Conservation (phyloP, 371 early-diverging fungal genomes). For the Mortierella sp. region DNA sequence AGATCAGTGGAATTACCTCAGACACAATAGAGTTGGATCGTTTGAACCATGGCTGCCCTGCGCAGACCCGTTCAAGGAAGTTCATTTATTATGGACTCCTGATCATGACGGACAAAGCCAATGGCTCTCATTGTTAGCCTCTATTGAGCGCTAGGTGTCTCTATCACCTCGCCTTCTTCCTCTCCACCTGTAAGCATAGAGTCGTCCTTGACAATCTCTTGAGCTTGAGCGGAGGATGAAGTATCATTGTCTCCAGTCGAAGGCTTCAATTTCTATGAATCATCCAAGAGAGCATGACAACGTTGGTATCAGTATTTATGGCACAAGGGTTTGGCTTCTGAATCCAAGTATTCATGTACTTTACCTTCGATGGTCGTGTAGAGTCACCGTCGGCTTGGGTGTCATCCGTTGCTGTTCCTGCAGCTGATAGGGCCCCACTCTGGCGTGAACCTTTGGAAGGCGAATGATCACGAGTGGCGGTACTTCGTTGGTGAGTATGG, state of each 20-base stretch:
- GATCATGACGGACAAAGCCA: too few relatives aligned
- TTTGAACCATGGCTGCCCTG: too few relatives aligned
- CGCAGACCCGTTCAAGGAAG: too few relatives aligned
- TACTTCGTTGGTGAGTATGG: conserved; percentile 12
- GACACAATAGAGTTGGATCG: too few relatives aligned
- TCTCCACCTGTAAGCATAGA: conserved; percentile 1
- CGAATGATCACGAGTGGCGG: conserved; percentile 10
- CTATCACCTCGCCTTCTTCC: conserved; percentile 45
- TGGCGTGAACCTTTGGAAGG: conserved; percentile 29
- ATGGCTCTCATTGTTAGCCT: too few relatives aligned
- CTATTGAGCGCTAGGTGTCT: conserved; percentile 13
- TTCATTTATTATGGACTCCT: too few relatives aligned
- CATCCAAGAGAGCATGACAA: background rate
- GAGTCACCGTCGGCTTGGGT: conserved; percentile 23
- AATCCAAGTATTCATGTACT: background rate
- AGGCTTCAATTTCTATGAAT: conserved; percentile 18
- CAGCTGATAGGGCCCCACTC: conserved; percentile 13
- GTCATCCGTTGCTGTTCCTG: conserved; percentile 3
- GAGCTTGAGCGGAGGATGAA: background rate
- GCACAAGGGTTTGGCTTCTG: too few relatives aligned
- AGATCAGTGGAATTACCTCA: too few relatives aligned
- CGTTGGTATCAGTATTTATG: background rate
- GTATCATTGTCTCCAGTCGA: background rate
- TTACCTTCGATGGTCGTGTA: conserved; percentile 24
- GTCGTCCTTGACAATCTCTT: background rate